These are phyloP conservation scores for Coccomyxa sp. DNA, from an alignment of 139 green algal genomes.

Conservation along the genomic window DNA sequence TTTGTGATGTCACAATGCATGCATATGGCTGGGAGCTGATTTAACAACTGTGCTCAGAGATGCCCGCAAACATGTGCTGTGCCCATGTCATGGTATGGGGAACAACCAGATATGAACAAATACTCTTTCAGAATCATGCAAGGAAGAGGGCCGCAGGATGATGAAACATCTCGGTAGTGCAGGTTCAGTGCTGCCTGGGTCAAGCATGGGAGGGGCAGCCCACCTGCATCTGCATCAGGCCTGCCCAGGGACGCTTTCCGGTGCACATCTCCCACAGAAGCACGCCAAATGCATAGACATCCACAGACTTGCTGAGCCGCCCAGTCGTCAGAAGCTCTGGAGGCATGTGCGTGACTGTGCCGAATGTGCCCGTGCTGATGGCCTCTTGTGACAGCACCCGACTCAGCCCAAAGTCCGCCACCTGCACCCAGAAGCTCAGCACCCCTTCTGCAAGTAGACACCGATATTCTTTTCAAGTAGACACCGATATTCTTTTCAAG, in stretches of 20 bases:
- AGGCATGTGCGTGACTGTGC: conserved; percentile 60
- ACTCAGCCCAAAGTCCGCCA: conserved; percentile 68
- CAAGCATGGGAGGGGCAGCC: neutral
- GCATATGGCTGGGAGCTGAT: neutral
- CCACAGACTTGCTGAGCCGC: conserved; percentile 16
- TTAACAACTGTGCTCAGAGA: neutral
- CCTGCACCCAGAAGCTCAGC: conserved; percentile 23
- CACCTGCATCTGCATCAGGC: conserved; percentile 48
- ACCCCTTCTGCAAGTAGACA: neutral
- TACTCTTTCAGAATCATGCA: neutral
- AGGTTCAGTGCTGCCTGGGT: neutral
- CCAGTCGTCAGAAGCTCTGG: conserved; percentile 57
- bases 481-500: no score
- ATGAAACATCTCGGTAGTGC: no score
- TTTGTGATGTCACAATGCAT: neutral
- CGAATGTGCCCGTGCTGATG: conserved; percentile 29
- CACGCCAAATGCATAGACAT: conserved; percentile 45
- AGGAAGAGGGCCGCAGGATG: no score
- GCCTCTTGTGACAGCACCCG: conserved; percentile 36
- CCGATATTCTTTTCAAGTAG: no score
- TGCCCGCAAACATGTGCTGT: neutral
- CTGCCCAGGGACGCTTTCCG: conserved; percentile 42
- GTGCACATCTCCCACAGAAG: conserved; percentile 59
- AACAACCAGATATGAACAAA: neutral
- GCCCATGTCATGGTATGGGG: neutral